phyloP scores from a whole-genome alignment of 345 rosid genomes.

The Microthlaspi erraticum region DNA sequence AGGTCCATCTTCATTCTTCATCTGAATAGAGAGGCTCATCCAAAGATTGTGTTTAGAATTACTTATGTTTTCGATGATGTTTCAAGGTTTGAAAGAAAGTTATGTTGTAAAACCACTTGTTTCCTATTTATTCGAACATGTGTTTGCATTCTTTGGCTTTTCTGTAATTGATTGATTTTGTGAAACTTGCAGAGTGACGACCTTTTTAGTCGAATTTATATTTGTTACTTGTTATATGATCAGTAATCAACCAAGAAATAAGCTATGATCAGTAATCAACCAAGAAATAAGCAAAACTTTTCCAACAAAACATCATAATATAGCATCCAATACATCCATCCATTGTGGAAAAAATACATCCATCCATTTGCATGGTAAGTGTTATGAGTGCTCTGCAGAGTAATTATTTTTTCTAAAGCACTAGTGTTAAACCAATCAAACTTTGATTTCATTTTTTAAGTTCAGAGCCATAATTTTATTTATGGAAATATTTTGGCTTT shows the following conservation, averaged over 20 bases:
- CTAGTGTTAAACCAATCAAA: too few species aligned
- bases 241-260: neutral
- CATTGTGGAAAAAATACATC: too few species aligned
- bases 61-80: slow-evolving; percentile 28
- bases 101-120: slow-evolving; percentile 39
- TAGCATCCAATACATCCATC: too few species aligned
- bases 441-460: too few species aligned
- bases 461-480: too few species aligned
- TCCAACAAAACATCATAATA: neutral
- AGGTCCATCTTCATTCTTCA: slow-evolving; percentile 27
- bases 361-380: too few species aligned
- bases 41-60: slow-evolving; percentile 10
- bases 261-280: neutral
- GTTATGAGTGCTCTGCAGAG: too few species aligned
- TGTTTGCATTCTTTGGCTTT: slow-evolving; percentile 24
- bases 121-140: slow-evolving; percentile 31
- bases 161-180: slow-evolving; percentile 21
- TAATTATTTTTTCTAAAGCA: too few species aligned
- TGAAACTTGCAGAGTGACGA: slow-evolving; percentile 19
- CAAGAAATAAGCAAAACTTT: neutral
- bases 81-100: slow-evolving; percentile 35
- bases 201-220: slow-evolving; percentile 3
- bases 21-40: slow-evolving; percentile 19
- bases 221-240: neutral
- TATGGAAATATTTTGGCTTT: too few species aligned